These are phyloP conservation scores for Sporothrix sp. DNA, from an alignment of 2,329 filamentous ascomycete species.

Conservation along the genomic window DNA sequence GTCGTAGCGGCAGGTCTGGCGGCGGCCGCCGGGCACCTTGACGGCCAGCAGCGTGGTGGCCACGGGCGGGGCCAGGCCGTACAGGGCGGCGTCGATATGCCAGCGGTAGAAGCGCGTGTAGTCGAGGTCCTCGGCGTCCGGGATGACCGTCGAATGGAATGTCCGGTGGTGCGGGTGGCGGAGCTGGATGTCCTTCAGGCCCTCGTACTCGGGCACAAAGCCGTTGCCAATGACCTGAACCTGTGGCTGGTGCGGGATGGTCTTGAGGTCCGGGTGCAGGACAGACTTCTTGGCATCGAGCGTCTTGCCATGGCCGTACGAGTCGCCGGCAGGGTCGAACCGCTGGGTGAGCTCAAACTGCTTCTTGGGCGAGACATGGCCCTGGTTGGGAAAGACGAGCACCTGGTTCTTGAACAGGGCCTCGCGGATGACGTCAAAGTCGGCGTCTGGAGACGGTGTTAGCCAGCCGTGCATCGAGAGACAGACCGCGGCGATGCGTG, in stretches of 20 bases:
- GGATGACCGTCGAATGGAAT: conserved; percentile 59
- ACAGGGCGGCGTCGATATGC: conserved; percentile 73
- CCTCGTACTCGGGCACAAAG: conserved; percentile 58
- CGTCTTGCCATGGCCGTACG: conserved; percentile 68
- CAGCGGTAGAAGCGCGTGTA: conserved; percentile 59
- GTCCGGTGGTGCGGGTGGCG: conserved; percentile 69
- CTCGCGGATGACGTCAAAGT: conserved; percentile 53
- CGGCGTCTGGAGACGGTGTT: conserved; percentile 37
- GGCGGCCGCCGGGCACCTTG: conserved; percentile 51
- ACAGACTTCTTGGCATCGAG: conserved; percentile 53
- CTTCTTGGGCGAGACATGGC: conserved; percentile 53
- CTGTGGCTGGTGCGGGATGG: conserved; percentile 68
- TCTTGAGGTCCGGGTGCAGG: conserved; percentile 71
- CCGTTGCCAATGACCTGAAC: conserved; percentile 76
- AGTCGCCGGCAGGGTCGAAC: conserved; percentile 56
- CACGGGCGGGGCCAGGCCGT: conserved; percentile 62
- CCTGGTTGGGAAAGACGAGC: conserved; percentile 60
- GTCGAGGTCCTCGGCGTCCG: conserved; percentile 39
- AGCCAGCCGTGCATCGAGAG: background rate
- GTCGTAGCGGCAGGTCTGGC: conserved; percentile 55
- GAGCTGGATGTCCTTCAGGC: conserved; percentile 56
- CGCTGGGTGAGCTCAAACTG: conserved; percentile 65
- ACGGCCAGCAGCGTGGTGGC: conserved; percentile 67
- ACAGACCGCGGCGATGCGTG: too few relatives aligned
- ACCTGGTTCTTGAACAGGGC: conserved; percentile 61